Base-by-base conservation (phyloP, 140 eudicot genomes). In the Bidens hawaiensis region DNA sequence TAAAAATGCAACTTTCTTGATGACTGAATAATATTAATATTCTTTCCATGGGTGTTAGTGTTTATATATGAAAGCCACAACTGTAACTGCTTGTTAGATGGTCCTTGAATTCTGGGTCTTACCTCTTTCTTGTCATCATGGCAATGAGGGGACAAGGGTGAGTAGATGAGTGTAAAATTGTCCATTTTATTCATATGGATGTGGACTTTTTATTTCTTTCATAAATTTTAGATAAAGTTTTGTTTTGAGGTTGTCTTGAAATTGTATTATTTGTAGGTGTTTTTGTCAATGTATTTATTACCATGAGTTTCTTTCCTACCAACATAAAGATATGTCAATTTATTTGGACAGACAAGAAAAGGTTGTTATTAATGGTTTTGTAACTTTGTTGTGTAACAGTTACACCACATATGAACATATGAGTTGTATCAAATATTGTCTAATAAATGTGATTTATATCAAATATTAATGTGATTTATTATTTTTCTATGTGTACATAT, bases 61-160 rank as follows among this genome's bases (percentile, higher is more conserved):
- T n/a, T n/a, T n/a, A 68, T 63, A 30, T 64, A 64, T 58, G 62
- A 24, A 61, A 7, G 33, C 55, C 46, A 72, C 55, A 70, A 40
- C 25, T 34, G 57, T 64, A 51, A 65, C 60, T 55, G 47, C 13
- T 47, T 34, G 9, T 69, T 27, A 56, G 34, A 68, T 63, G 71
- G 57, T 43, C 75, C 75, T 33, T 17, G 15, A 68, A 75, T 62
- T 75, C 67, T 63, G 81, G 72, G 68, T 54, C 23, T 56, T 66
- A 69, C 50, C 62, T 30, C 31, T 66, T 69, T 59, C 69, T 38
- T 63, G 75, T 62, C 60, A 69, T 79, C 41, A 74, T 79, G 73
- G 17, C 57, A 53, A 41, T 42, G 54, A 74, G 77, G 79, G 21
- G 69, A 69, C 52, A 21, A 16, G 27, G 64, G 18, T 16, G 57